Evolutionary conservation across 2,329 filamentous ascomycete species (phyloP).

Genomic region (Pseudonectria buxi): DNA sequence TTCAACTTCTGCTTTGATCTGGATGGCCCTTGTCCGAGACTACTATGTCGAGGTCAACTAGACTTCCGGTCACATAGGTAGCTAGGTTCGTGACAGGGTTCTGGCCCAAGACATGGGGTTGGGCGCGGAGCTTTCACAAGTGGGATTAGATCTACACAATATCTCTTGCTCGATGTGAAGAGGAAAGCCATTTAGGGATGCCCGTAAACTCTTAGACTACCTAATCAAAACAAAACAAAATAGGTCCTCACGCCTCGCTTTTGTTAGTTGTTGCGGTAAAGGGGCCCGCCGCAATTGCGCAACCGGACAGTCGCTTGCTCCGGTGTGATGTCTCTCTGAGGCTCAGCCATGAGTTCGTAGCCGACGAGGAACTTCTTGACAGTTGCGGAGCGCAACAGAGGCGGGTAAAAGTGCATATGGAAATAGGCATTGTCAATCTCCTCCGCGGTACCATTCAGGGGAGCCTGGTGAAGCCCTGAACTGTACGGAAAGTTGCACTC

Average conservation of each 20-base stretch:
- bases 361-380: constrained; percentile 95
- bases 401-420: constrained; percentile 97
- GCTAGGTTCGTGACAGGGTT: not conserved
- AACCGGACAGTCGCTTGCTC: constrained; percentile 84
- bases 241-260: constrained; percentile 13
- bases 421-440: constrained; percentile 85
- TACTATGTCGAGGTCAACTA: constrained; percentile 53
- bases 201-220: no score
- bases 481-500: constrained; percentile 96
- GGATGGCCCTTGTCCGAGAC: constrained; percentile 62
- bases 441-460: constrained; percentile 70
- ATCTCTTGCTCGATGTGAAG: no score
- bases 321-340: constrained; percentile 95
- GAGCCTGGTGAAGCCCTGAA: constrained; percentile 94
- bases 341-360: constrained; percentile 93
- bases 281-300: constrained; percentile 66
- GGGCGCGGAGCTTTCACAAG: no score
- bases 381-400: constrained; percentile 82
- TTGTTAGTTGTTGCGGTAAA: constrained; percentile 64
- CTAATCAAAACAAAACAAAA: no score
- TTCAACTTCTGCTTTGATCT: constrained; percentile 44
- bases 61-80: not conserved
- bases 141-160: no score
- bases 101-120: no score
- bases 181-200: no score